Conservation (phyloP, 2,329 filamentous ascomycete species). For the Sarocladium brachiariae region DNA sequence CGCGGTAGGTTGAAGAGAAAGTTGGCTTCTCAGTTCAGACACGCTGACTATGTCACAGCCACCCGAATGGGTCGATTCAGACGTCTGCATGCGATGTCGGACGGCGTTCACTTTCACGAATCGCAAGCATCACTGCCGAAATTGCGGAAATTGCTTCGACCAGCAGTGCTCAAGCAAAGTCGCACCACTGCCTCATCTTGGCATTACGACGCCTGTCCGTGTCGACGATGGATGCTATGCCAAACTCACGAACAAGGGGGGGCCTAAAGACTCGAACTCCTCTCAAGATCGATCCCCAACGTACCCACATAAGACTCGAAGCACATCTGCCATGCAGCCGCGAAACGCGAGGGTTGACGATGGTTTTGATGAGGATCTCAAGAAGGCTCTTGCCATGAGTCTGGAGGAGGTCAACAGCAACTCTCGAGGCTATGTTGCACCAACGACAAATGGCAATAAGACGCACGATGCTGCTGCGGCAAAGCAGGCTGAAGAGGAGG, state of each 20-base stretch:
- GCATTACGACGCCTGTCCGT: conserved; percentile 82
- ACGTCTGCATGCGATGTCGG: conserved; percentile 96
- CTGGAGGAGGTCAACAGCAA: conserved; percentile 83
- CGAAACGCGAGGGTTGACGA: conserved; percentile 82
- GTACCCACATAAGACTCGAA: conserved; percentile 57
- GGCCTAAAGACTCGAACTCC: conserved; percentile 27
- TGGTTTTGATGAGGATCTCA: conserved; percentile 90
- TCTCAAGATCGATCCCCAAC: conserved; percentile 44
- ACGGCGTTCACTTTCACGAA: conserved; percentile 97
- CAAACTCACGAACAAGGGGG: conserved; percentile 70
- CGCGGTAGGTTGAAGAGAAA: conserved; percentile 75
- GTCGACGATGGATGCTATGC: conserved; percentile 95
- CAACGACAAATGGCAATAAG: conserved; percentile 31
- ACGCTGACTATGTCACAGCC: conserved; percentile 45
- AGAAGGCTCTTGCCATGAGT: conserved; percentile 92
- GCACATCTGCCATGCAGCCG: conserved; percentile 72
- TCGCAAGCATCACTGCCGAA: conserved; percentile 95
- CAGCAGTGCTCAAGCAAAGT: conserved; percentile 89
- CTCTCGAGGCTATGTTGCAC: conserved; percentile 65
- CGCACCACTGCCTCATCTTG: conserved; percentile 82
- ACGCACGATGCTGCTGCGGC: conserved; percentile 26
- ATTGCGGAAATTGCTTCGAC: conserved; percentile 97
- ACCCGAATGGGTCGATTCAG: conserved; percentile 95
- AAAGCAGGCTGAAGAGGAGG: conserved; percentile 69
- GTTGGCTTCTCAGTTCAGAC: background rate